Conservation (phyloP, 306 rosid species). For the Chamaecrista fasciculata region DNA sequence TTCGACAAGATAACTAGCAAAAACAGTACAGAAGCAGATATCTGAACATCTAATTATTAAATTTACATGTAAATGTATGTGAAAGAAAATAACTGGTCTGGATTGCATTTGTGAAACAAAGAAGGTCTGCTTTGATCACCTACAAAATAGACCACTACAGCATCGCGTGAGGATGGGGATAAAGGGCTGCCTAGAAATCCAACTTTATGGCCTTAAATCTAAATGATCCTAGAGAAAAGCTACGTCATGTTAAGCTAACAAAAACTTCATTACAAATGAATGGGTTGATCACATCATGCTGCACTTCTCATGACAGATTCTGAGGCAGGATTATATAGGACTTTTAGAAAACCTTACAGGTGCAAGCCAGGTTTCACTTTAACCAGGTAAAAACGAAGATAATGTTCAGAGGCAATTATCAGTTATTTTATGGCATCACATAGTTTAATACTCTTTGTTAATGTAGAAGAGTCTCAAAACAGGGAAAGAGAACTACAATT, state of each 20-base stretch:
- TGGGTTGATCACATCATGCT: background rate
- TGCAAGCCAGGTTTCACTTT: background rate
- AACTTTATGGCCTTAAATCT: background rate
- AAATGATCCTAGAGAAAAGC: background rate
- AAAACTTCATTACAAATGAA: slow-evolving; percentile 15
- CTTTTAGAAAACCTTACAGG: background rate
- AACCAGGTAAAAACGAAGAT: background rate
- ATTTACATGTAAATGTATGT: background rate
- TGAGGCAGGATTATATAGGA: background rate
- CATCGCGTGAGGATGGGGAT: background rate
- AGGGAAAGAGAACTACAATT: background rate
- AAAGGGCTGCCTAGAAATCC: background rate
- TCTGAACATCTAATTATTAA: background rate
- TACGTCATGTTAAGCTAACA: background rate
- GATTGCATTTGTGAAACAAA: background rate
- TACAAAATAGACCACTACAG: background rate
- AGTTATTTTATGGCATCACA: background rate
- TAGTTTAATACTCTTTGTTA: background rate
- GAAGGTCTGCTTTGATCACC: background rate
- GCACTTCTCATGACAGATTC: background rate
- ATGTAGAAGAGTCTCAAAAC: background rate
- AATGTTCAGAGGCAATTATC: background rate
- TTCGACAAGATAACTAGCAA: background rate
- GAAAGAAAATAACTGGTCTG: background rate
- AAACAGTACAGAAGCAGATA: background rate